Base-by-base conservation (phyloP, 2,329 filamentous ascomycete species). In the Phaeosphaeriaceae sp. region DNA sequence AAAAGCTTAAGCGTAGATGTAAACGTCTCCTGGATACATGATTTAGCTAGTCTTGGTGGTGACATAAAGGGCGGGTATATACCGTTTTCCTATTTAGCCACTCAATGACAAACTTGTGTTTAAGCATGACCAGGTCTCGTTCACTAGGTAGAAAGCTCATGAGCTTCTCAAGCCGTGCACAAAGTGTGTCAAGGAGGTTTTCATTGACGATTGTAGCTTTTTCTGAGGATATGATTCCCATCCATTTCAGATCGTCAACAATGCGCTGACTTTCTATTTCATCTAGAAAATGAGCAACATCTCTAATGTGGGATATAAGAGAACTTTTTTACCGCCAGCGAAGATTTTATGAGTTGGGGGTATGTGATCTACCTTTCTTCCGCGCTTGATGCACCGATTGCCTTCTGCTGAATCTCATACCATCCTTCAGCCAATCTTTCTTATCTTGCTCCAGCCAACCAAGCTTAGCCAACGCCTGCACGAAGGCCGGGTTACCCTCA, bases 371-470 rank as follows among this genome's bases (percentile, higher is more conserved):
- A 45, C 47, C 16, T 35, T 35, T 47, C 48, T 15, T 48, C 48
- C 17, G 37, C 17, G 16, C 30, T 21, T 1, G 26, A 33, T 12
- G 36, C 41, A 28, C 30, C 36, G 18, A 53, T 30, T 32, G 30
- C 35, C 9, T 34, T 35, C 20, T 49, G 34, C 18, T 49, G 40
- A 37, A 54, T 50, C 20, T 49, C 50, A 46, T 46, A 26, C 46
- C 37, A 30, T 50, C 50, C 46, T 54, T 54, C 42, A 54, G 33
- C 50, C 50, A 53, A 23, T 21, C 33, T 21, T 52, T 48, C 17
- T 37, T 36, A 15, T 23, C 28, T 20, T 43, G 26, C 15, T 52
- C 49, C 6, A 52, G 44, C 49, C 49, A 52, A 4, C 49, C 50
- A 4, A 52, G 13, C 15, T 45, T 42, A 11, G 34, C 46, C n/a